These are phyloP conservation scores for Clarireedia sp. DNA, from an alignment of 2,329 filamentous ascomycete genomes.

Conservation along the genomic window DNA sequence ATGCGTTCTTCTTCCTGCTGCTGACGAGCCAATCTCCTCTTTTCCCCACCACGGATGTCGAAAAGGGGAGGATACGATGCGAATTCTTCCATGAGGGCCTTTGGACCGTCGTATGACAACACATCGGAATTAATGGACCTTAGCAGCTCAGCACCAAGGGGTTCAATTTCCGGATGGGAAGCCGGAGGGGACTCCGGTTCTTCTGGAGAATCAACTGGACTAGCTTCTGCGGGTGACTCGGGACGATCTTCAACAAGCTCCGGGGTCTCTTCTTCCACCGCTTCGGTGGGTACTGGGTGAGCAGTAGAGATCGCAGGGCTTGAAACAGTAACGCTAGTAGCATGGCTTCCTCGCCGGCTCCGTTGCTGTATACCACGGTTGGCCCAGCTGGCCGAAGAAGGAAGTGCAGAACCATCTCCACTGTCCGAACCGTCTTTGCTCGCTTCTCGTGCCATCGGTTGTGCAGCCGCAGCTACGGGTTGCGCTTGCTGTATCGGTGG, in stretches of 20 bases:
- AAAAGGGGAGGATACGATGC: constrained; percentile 68
- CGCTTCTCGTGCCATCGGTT: constrained; percentile 66
- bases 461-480: constrained; percentile 35
- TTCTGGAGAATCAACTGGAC: constrained; percentile 6
- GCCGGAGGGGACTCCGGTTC: constrained; percentile 10
- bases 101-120: constrained; percentile 40
- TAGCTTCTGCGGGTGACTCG: constrained; percentile 8
- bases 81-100: constrained; percentile 34
- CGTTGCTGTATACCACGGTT: constrained; percentile 53
- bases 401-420: constrained; percentile 82
- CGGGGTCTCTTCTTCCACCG: constrained; percentile 34
- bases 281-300: constrained; percentile 46
- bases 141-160: constrained; percentile 33
- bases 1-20: constrained; percentile 52
- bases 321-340: constrained; percentile 71
- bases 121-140: constrained; percentile 40
- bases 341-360: constrained; percentile 67
- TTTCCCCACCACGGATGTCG: constrained; percentile 73
- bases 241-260: constrained; percentile 10
- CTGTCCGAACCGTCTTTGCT: constrained; percentile 69
- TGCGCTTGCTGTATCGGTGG: constrained; percentile 29
- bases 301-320: constrained; percentile 68
- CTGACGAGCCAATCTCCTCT: constrained; percentile 69
- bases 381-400: constrained; percentile 91
- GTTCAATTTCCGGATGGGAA: constrained; percentile 17